Conservation (phyloP, 2,329 filamentous ascomycete genomes). For the Neonectria punicea region DNA sequence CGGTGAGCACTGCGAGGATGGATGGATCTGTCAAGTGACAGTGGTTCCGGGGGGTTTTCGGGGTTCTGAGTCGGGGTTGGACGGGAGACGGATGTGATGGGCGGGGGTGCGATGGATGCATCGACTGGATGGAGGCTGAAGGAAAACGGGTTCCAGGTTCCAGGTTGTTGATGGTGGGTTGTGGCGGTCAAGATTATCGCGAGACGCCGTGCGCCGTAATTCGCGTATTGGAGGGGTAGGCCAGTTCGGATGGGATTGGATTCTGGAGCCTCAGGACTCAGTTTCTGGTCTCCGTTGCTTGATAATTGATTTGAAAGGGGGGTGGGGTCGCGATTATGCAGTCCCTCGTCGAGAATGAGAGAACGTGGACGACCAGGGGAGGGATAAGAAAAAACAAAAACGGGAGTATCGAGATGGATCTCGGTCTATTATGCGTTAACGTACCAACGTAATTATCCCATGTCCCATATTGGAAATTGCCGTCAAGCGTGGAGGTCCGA, state of each 20-base stretch:
- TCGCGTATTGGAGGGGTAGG: conserved; percentile 17
- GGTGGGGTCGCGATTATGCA: conserved; percentile 41
- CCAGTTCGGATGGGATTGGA: conserved; percentile 7
- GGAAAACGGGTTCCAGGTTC: conserved; percentile 9
- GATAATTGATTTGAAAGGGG: conserved; percentile 24
- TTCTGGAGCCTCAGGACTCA: conserved; percentile 17
- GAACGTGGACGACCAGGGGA: conserved; percentile 3
- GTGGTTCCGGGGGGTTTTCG: conserved; percentile 11
- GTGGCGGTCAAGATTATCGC: conserved; percentile 40
- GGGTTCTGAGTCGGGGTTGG: conserved; percentile 1
- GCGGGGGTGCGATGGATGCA: conserved; percentile 26
- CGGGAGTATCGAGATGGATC: neutral
- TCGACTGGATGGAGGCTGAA: conserved; percentile 22
- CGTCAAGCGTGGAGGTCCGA: neutral
- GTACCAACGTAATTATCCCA: neutral
- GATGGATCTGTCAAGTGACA: conserved; percentile 3
- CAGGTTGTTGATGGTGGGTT: conserved; percentile 8
- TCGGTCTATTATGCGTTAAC: neutral
- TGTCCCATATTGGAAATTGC: conserved; percentile 3
- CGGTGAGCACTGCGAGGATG: neutral
- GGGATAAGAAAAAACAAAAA: conserved; percentile 2
- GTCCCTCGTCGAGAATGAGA: conserved; percentile 32
- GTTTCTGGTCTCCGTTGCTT: neutral
- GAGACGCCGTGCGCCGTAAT: conserved; percentile 38
- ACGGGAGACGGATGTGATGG: conserved; percentile 17